phyloP scores from a whole-genome alignment of 2,329 filamentous ascomycete species.

The Penicillium sp. region DNA sequence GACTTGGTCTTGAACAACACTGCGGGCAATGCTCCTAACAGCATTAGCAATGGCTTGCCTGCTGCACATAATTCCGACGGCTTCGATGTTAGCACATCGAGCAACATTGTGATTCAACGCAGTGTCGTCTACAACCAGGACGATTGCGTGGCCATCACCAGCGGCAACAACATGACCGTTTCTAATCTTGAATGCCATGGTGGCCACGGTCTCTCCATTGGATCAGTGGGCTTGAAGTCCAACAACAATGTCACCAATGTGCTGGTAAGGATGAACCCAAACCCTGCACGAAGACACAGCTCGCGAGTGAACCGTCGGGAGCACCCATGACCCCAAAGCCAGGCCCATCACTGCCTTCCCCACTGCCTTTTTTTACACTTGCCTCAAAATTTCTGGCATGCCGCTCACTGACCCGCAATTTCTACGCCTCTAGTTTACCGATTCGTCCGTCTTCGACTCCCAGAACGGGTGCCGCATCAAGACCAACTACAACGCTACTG shows the following conservation, averaged over 20 bases:
- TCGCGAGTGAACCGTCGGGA: background rate
- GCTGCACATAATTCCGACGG: constrained; percentile 54
- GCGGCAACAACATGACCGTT: constrained; percentile 42
- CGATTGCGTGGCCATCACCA: constrained; percentile 60
- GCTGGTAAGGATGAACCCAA: constrained; percentile 11
- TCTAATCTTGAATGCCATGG: constrained; percentile 27
- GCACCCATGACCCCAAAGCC: background rate
- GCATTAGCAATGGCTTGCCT: background rate
- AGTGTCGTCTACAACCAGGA: constrained; percentile 59
- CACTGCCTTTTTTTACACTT: background rate
- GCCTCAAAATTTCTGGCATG: background rate
- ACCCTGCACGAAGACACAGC: background rate
- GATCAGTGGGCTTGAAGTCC: constrained; percentile 57
- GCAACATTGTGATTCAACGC: constrained; percentile 51
- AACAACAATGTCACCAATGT: constrained; percentile 58
- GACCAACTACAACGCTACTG: constrained; percentile 54
- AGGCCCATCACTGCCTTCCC: background rate
- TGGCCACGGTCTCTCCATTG: constrained; percentile 60
- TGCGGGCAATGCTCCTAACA: background rate
- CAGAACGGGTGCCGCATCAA: constrained; percentile 42
- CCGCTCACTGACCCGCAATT: background rate
- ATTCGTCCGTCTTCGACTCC: background rate
- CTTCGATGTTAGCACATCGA: constrained; percentile 40
- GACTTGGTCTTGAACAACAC: background rate
- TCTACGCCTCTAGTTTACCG: background rate